phyloP scores from a whole-genome alignment of 257 asterid genomes.

The Solanum phureja region DNA sequence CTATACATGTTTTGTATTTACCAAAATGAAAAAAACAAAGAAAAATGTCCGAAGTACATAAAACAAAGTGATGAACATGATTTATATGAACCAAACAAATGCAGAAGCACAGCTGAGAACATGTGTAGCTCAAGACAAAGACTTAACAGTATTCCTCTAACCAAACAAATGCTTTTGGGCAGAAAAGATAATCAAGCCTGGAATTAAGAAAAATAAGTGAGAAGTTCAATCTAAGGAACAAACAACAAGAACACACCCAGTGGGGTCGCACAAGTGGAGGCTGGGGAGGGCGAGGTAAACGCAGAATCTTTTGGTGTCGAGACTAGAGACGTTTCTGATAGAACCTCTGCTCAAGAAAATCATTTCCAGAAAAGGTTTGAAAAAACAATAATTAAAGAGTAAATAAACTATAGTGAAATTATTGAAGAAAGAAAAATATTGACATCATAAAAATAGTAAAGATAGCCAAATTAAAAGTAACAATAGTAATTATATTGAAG shows the following conservation, averaged over 20 bases:
- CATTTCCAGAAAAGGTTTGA: not conserved
- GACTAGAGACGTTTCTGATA: not conserved
- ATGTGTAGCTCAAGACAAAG: not conserved
- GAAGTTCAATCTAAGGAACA: too few relatives aligned
- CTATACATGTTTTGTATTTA: conserved; percentile 8
- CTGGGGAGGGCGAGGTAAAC: not conserved
- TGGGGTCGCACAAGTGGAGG: too few relatives aligned
- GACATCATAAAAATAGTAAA: not conserved
- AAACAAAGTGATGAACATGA: not conserved
- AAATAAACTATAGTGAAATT: not conserved
- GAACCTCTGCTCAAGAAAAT: not conserved
- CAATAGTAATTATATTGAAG: not conserved
- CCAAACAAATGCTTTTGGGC: not conserved
- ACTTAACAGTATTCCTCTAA: not conserved
- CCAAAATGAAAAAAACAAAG: not conserved
- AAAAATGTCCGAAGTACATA: not conserved
- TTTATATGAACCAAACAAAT: not conserved
- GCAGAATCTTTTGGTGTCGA: not conserved
- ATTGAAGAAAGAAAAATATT: not conserved
- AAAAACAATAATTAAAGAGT: not conserved
- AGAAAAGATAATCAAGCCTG: not conserved
- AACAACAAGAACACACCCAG: too few relatives aligned
- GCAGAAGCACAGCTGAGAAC: not conserved
- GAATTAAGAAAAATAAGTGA: not conserved
- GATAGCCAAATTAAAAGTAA: not conserved